These are phyloP conservation scores for Apiospora phragmitis DNA, from an alignment of 2,329 filamentous ascomycete genomes.

Conservation along the genomic window DNA sequence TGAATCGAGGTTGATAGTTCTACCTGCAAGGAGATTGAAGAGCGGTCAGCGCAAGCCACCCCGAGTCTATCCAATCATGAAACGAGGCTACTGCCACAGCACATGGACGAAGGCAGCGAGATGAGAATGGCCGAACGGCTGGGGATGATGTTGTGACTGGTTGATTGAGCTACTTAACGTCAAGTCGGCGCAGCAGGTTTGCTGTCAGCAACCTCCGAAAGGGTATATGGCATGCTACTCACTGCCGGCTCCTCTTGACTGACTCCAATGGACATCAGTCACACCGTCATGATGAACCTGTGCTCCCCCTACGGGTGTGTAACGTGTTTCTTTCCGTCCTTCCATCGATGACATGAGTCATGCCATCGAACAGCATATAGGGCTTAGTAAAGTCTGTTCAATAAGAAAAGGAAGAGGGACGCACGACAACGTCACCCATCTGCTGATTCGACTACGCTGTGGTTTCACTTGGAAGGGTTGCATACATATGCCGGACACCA, in stretches of 20 bases:
- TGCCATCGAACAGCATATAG: not conserved
- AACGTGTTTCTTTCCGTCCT: not conserved
- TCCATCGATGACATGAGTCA: not conserved
- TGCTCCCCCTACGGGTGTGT: not conserved
- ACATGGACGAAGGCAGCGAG: not conserved
- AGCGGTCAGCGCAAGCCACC: not conserved
- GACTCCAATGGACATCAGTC: not conserved
- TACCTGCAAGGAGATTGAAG: no score
- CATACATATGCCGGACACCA: not conserved
- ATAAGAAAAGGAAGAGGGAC: not conserved
- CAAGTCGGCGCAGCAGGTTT: not conserved
- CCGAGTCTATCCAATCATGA: no score
- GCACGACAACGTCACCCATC: not conserved
- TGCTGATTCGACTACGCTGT: not conserved
- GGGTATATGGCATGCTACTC: not conserved
- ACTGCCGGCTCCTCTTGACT: not conserved
- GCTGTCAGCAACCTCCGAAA: not conserved
- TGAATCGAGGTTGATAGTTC: no score
- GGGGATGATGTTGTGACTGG: not conserved
- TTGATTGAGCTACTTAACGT: not conserved
- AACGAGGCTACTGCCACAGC: not conserved
- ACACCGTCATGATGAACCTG: not conserved
- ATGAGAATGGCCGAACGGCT: not conserved
- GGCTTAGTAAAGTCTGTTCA: not conserved
- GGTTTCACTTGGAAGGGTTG: not conserved